phyloP scores from a whole-genome alignment of 768 basidiomycete species.

The Sarcodon aspratus region DNA sequence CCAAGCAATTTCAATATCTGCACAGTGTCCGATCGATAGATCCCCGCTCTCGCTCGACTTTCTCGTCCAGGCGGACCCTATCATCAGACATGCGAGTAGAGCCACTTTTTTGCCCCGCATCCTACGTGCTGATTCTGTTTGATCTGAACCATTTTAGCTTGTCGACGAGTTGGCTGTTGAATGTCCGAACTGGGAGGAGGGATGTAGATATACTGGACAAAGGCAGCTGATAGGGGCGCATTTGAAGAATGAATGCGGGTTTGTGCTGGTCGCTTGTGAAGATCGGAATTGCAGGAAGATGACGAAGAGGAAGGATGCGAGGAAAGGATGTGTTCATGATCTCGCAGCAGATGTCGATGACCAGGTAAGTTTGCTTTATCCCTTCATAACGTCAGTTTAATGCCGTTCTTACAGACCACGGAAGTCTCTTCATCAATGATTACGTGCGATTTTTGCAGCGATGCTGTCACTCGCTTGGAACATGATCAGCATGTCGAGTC shows the following conservation, averaged over 20 bases:
- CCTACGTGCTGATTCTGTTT: conserved; percentile 3
- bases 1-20: conserved; percentile 53
- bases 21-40: conserved; percentile 80
- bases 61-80: conserved; percentile 56
- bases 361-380: conserved; percentile 20
- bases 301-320: conserved; percentile 33
- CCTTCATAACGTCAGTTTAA: conserved; percentile 2
- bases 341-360: conserved; percentile 22
- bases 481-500: conserved; percentile 21
- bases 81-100: conserved; percentile 58
- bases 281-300: conserved; percentile 32
- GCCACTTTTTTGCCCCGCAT: background rate
- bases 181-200: conserved; percentile 48
- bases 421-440: conserved; percentile 25
- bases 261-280: conserved; percentile 39
- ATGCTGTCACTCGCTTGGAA: conserved; percentile 22
- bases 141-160: conserved; percentile 31
- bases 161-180: conserved; percentile 75
- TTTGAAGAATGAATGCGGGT: conserved; percentile 49
- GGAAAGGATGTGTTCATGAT: conserved; percentile 26
- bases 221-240: conserved; percentile 56
- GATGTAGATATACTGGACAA: conserved; percentile 56
- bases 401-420: conserved; percentile 20
- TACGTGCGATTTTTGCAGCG: conserved; percentile 29
- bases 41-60: conserved; percentile 49